phyloP scores from a whole-genome alignment of 1,139 yeast species.

The Taphrina sp. region DNA sequence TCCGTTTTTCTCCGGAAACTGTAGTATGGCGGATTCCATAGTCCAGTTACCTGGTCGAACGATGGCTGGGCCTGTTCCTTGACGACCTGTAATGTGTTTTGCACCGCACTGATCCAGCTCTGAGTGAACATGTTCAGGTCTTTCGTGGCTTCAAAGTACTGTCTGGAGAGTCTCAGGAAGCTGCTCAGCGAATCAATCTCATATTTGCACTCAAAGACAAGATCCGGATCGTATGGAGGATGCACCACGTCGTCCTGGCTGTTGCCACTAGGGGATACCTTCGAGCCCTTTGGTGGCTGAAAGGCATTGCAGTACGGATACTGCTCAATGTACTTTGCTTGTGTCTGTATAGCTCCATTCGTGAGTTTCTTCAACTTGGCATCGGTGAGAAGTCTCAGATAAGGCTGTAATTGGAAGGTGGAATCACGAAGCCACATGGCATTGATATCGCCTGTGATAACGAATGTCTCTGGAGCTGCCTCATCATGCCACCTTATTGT shows the following conservation, averaged over 20 bases:
- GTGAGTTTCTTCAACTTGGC: conserved; percentile 53
- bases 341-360: conserved; percentile 77
- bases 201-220: conserved; percentile 85
- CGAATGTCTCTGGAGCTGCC: conserved; percentile 54
- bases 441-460: conserved; percentile 73
- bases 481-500: conserved; percentile 69
- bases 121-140: conserved; percentile 55
- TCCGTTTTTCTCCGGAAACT: conserved; percentile 71
- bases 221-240: conserved; percentile 48
- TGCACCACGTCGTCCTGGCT: conserved; percentile 12
- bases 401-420: conserved; percentile 76
- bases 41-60: conserved; percentile 56
- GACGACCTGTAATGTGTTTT: conserved; percentile 55
- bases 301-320: conserved; percentile 34
- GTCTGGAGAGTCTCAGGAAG: conserved; percentile 70
- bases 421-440: conserved; percentile 91
- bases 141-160: conserved; percentile 57
- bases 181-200: conserved; percentile 85
- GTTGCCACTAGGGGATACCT: not conserved
- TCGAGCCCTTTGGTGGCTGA: conserved; percentile 27
- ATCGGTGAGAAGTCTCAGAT: conserved; percentile 61
- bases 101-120: conserved; percentile 62
- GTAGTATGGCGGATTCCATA: conserved; percentile 54
- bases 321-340: conserved; percentile 47
- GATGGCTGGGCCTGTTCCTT: conserved; percentile 64